Base-by-base conservation (phyloP, 805 yeast genomes). In the Zygoascus flipseniorum region DNA sequence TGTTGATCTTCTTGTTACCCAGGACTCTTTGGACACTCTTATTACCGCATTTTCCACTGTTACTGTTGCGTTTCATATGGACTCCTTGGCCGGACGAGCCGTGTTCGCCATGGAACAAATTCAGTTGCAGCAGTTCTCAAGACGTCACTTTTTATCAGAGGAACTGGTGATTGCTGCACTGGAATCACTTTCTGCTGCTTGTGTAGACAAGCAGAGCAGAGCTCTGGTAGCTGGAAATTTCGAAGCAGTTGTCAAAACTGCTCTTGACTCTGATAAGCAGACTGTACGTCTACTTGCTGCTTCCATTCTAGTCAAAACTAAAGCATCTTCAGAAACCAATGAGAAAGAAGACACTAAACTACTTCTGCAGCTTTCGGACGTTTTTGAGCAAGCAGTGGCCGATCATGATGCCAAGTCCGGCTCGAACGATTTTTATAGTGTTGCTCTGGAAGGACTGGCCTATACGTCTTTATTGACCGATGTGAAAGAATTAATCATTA, bases 401-500 rank as follows among this genome's bases (percentile, higher is more conserved):
- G 49, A 50, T 31, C 47, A 51, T 11, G 53, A 26, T 9, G 56
- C 49, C n/a, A 31, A 8, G 20, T 43, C 18, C n/a, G 43, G 35
- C 14, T 31, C 35, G 10, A 53, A 44, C 28, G 52, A 35, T 39
- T 52, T 16, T 26, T 54, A 52, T 48, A 56, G 60, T 16, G 54
- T 53, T n/a, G 64, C 70, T 1, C 48, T 68, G 14, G 75, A 71
- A 54, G 73, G 72, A 0, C 63, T 71, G 18, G 71, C 72, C 2
- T 65, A 68, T 52, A 63, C 74, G 3, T 61, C 71, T 9, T 23
- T 63, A 28, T 57, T 67, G 20, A 53, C 63, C 8, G 45, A 61
- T 5, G 73, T 70, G 39, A 66, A 66, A 47, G 41, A 53, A 31
- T 59, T 68, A 9, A 41, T 63, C 19, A 56, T 55, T n/a, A 42